A percentile compares a stretch with the other conserved stretches of the same genome.
Conservation (phyloP, 768 basidiomycete species). For the Epithele typhae region DNA sequence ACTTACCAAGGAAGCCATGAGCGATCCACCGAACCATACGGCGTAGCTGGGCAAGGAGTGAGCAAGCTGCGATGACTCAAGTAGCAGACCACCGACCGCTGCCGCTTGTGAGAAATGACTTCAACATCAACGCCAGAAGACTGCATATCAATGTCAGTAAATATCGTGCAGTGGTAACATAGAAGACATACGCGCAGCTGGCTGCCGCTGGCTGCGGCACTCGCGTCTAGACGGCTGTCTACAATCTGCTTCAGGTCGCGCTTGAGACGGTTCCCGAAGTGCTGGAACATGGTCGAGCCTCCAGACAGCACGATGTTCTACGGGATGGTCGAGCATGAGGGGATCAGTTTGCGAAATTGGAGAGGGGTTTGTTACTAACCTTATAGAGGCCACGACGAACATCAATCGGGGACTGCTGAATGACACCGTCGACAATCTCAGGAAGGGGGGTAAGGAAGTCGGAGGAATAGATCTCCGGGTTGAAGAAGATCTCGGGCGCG, state of each 20-base stretch:
- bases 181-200: conserved; percentile 56
- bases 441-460: conserved; percentile 97
- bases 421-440: conserved; percentile 93
- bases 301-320: conserved; percentile 97
- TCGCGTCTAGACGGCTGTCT: conserved; percentile 81
- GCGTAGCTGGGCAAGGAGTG: conserved; percentile 56
- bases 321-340: background rate
- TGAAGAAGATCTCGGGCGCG: conserved; percentile 99
- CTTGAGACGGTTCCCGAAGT: conserved; percentile 96
- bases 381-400: conserved; percentile 96
- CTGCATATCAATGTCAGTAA: conserved; percentile 32
- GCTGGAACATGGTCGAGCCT: conserved; percentile 98
- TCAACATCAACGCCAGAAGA: conserved; percentile 97
- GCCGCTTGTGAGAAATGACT: conserved; percentile 97
- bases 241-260: conserved; percentile 93
- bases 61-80: background rate
- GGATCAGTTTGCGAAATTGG: background rate
- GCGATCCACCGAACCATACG: conserved; percentile 97
- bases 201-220: conserved; percentile 70
- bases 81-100: conserved; percentile 52
- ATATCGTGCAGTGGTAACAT: background rate
- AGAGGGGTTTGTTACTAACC: conserved; percentile 37
- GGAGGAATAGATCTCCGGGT: conserved; percentile 96
- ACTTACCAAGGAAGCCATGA: conserved; percentile 87
- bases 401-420: conserved; percentile 94